Evolutionary conservation across 2,329 filamentous ascomycete genomes (phyloP).

Genomic region (Calonectria fujianensis): DNA sequence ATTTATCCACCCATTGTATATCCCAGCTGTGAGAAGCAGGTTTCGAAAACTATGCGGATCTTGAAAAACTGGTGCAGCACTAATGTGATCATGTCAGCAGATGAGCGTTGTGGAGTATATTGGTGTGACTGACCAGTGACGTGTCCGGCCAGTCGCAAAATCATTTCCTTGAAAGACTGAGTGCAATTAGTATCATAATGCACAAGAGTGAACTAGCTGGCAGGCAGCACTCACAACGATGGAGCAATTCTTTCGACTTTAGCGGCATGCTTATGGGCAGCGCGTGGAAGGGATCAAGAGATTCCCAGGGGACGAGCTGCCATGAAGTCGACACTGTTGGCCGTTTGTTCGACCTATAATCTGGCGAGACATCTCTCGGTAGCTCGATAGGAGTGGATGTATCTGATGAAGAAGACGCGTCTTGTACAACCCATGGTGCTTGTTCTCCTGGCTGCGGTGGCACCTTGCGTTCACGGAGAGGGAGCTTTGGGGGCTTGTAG

Average conservation of each 20-base stretch:
- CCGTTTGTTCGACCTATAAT: not conserved
- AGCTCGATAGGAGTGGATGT: too few relatives aligned
- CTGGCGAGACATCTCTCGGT: too few relatives aligned
- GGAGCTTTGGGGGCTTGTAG: not conserved
- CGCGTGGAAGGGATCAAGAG: conserved; percentile 4
- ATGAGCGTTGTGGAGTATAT: rapidly evolving
- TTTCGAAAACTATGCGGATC: conserved; percentile 7
- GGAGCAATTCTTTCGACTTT: conserved; percentile 17
- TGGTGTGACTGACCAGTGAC: not conserved
- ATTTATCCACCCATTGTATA: not conserved
- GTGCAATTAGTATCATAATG: not conserved
- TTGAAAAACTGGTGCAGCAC: not conserved
- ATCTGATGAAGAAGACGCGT: not conserved
- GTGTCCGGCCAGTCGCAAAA: not conserved
- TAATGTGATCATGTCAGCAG: not conserved
- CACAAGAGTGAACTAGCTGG: rapidly evolving
- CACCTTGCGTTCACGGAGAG: not conserved
- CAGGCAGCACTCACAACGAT: not conserved
- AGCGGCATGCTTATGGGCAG: conserved; percentile 15
- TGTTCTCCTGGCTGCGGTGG: not conserved
- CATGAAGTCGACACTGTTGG: not conserved
- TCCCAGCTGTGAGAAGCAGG: conserved; percentile 1
- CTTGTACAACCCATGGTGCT: not conserved
- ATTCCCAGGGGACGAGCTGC: conserved; percentile 6
- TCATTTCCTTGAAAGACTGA: conserved; percentile 16